Percentiles rank a stretch among this genome's conserved stretches.
These are phyloP conservation scores for Sporothrix pallida DNA, from an alignment of 2,329 filamentous ascomycete genomes.

Conservation along the genomic window DNA sequence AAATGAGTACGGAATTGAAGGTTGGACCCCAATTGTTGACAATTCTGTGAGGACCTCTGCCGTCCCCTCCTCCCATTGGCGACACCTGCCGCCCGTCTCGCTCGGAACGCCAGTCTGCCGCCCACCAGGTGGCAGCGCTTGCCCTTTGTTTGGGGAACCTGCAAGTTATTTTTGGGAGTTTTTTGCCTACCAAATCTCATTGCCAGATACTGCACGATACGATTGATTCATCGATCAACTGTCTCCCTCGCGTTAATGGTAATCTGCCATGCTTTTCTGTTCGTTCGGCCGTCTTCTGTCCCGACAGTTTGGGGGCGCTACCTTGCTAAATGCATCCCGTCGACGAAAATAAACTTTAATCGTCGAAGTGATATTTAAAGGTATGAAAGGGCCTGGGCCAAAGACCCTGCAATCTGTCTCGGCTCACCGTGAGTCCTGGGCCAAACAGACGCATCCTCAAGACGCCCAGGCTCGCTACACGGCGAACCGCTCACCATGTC, in stretches of 20 bases:
- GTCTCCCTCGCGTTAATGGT: background rate
- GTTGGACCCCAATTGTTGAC: too few species aligned
- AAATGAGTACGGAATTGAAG: slow-evolving; percentile 10
- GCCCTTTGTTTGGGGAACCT: background rate
- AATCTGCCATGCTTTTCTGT: background rate
- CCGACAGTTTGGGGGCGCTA: background rate
- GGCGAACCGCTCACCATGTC: background rate
- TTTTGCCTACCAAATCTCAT: too few species aligned
- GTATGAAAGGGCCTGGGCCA: too few species aligned
- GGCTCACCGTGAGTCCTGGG: background rate
- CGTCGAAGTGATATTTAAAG: too few species aligned
- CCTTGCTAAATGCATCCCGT: background rate
- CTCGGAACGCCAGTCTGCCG: background rate
- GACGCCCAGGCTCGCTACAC: background rate
- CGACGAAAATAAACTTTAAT: slow-evolving; percentile 19
- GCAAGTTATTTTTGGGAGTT: slow-evolving; percentile 8
- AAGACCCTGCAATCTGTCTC: background rate
- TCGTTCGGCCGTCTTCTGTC: background rate
- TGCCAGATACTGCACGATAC: background rate
- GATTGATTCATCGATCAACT: background rate
- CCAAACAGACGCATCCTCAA: too few species aligned
- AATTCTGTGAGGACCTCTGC: too few species aligned
- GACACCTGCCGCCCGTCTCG: background rate
- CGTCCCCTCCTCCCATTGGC: slow-evolving; percentile 3
- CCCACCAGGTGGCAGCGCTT: background rate